A percentile compares a stretch with the other conserved stretches of the same genome.
These are phyloP conservation scores for Solanum virginianum DNA, from an alignment of 257 asterid genomes.

Conservation along the genomic window DNA sequence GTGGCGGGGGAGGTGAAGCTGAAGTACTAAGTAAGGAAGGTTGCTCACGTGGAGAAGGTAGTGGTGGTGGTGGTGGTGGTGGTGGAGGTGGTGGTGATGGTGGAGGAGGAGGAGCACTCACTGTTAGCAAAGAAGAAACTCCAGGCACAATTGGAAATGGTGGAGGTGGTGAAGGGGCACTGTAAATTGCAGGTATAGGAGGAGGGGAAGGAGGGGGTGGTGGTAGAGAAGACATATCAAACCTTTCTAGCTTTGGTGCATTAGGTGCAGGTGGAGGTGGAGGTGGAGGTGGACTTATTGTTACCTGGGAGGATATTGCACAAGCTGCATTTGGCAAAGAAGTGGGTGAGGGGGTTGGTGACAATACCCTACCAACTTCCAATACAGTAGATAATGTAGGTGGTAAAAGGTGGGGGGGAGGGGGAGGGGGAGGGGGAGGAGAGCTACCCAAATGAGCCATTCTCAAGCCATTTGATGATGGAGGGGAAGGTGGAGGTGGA, in stretches of 20 bases:
- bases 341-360: slow-evolving; percentile 43
- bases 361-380: slow-evolving; percentile 15
- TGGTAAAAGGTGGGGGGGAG: slow-evolving; percentile 8
- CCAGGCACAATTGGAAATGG: background rate
- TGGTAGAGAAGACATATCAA: slow-evolving; percentile 7
- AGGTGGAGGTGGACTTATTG: background rate
- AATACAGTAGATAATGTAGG: slow-evolving; percentile 14
- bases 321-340: slow-evolving; percentile 30
- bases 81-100: slow-evolving; percentile 8
- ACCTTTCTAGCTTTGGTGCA: background rate
- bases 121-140: background rate
- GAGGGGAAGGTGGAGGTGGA: background rate
- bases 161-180: background rate
- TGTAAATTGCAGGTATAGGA: slow-evolving; percentile 3
- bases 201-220: slow-evolving; percentile 23
- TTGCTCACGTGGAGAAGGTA: slow-evolving; percentile 22
- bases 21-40: slow-evolving; percentile 8
- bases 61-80: slow-evolving; percentile 5
- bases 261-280: slow-evolving; percentile 11
- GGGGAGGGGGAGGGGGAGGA: slow-evolving; percentile 16
- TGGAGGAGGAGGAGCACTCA: slow-evolving; percentile 5
- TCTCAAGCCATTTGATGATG: background rate
- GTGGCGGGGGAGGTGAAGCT: slow-evolving; percentile 7
- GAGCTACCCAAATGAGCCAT: background rate
- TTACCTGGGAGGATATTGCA: background rate